Evolutionary conservation across 1,284 basidiomycete species (phyloP).

Genomic region (Trichosporon coremiiforme): DNA sequence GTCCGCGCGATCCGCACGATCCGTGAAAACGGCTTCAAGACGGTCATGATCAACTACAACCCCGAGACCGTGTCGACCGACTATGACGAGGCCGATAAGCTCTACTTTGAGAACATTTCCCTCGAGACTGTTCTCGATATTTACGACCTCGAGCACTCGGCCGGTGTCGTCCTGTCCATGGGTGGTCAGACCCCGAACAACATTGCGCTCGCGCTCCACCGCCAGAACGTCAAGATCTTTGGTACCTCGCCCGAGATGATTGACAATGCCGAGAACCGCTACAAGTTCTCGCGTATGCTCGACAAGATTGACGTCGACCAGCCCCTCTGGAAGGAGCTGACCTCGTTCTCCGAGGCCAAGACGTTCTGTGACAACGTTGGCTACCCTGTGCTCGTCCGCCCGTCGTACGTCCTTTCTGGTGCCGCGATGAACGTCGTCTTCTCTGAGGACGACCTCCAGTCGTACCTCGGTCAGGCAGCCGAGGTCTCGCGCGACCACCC

Average conservation of each 20-base stretch:
- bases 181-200: slow-evolving; percentile 99
- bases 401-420: slow-evolving; percentile 96
- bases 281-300: slow-evolving; percentile 97
- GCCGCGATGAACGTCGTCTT: slow-evolving; percentile 99
- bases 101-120: slow-evolving; percentile 99
- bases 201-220: slow-evolving; percentile 88
- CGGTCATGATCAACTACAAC: slow-evolving; percentile 99
- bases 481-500: slow-evolving; percentile 96
- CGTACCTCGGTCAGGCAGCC: slow-evolving; percentile 90
- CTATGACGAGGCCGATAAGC: slow-evolving; percentile 96
- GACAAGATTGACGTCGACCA: slow-evolving; percentile 98
- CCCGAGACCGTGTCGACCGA: slow-evolving; percentile 99
- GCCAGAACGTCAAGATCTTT: slow-evolving; percentile 96
- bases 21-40: slow-evolving; percentile 89
- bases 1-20: slow-evolving; percentile 95
- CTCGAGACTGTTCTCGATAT: slow-evolving; percentile 96
- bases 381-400: slow-evolving; percentile 93
- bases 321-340: slow-evolving; percentile 95
- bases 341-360: slow-evolving; percentile 84
- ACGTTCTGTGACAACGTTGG: slow-evolving; percentile 86
- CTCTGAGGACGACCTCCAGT: slow-evolving; percentile 83
- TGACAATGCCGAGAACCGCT: slow-evolving; percentile 97
- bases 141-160: slow-evolving; percentile 86
- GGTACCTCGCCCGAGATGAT: slow-evolving; percentile 99
- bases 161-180: slow-evolving; percentile 95